Base-by-base conservation (phyloP, 805 yeast genomes). In the Candida anglica region DNA sequence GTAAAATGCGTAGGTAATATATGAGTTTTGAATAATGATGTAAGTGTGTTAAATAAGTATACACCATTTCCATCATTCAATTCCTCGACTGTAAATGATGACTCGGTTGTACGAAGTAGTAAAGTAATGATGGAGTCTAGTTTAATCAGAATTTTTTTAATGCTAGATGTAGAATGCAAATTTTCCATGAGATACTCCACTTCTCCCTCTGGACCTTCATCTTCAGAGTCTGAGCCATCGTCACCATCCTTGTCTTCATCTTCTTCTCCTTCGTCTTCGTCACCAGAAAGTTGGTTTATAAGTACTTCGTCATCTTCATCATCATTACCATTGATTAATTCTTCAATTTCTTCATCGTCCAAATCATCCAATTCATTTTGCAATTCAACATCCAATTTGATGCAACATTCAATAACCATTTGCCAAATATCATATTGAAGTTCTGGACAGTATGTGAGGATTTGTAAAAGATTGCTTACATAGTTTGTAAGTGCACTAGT, bases 1-100 rank as follows among this genome's bases (percentile, higher is more conserved):
- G 98, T 91, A 55, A 83, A 82, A 57, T 89, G 95, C 2, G 98
- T 93, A 16, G 97, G 94, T 40, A 91, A 65, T 25, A 93, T 75
- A 46, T 86, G 93, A 1, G 87, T 72, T 49, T 79, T 80, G 69
- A 91, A 91, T 17, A 86, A 65, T 1, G 89, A 75, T 1, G 84
- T 75, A 36, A 93, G 64, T 2, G 86, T 81, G 44, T 81, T 81
- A 63, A 81, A 91, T 11, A 86, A 62, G 10, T 69, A 59, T 6
- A 86, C 73, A 1, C 88, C 86, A 37, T 73, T 77, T 10, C 85
- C 88, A 16, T 71, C 61, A 34, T 71, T 71, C 19, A 82, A 50
- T 27, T 70, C 67, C 19, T 75, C 75, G 2, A 61, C 51, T 8
- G 75, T 69, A 48, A 81, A 73, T 6, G 73, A 66, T 8, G 53